Evolutionary conservation across 2,329 filamentous ascomycete genomes (phyloP), one percentile per base, ranked within the genome.

Genomic region (Colletotrichum navitas): DNA sequence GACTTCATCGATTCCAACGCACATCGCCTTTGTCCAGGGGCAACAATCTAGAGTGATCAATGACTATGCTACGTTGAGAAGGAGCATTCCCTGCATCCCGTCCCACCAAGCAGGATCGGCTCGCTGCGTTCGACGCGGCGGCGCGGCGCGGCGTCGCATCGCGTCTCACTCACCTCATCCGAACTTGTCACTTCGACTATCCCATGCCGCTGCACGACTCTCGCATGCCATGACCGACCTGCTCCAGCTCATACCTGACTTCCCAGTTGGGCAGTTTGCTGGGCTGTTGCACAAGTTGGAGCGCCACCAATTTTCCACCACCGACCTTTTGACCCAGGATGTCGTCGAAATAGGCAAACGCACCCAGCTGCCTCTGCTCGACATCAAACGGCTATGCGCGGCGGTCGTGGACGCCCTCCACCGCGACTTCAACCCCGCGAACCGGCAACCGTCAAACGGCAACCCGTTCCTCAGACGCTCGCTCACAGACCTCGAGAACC

Each of bases 301-400:
- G 83, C 90, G 89, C 79, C 90, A 93, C 76, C 86, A 87, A 63
- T 85, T 99, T 79, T 93, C 93, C 34, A 93, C 93, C 41, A 91
- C 90, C 76, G 96, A 99, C 80, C 88, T 99, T 60, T 87, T 99
- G 77, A 93, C 93, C 3, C 90, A 97, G 73, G 93, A 97, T 78
- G 88, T 91, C 5, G 86, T 91, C 73, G 93, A 97, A 78, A 89
- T 98, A 74, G 94, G 94, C 68, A 96, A 93, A 83, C 92, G 94
- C 80, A 95, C 94, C 61, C 91, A 92, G 74, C 86, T 97, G 24
- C 94, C 95, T 3, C 85, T 95, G 10, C 87, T 92, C 49, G 94
- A 98, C 78, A 86, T 98, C 76, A 93, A 91, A 81, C 90, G 91
- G 72, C 85, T 98, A 45, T 88, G 90, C 73, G 86, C 87, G 67